phyloP scores from a whole-genome alignment of 176 grass and related monocot genomes.

The Carex littledalei region DNA sequence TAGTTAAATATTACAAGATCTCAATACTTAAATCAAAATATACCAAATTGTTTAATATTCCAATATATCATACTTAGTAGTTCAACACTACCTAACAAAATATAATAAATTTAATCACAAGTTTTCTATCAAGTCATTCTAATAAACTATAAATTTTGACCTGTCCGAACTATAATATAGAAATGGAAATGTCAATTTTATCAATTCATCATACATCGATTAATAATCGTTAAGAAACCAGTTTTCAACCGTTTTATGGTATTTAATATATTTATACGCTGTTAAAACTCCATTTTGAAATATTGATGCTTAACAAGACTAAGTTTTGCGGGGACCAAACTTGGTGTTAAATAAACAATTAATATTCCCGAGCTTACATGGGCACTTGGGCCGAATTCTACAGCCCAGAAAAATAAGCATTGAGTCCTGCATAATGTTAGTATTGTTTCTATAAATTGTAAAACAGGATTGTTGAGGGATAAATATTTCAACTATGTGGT shows the following conservation, averaged over 20 bases:
- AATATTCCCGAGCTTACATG: neutral
- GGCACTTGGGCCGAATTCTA: neutral
- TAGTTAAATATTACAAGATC: neutral
- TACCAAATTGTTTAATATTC: neutral
- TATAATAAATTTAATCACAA: neutral
- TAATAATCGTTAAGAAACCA: neutral
- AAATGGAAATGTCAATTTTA: neutral
- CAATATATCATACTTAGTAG: neutral
- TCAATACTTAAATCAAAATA: neutral
- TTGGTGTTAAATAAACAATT: neutral
- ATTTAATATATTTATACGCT: neutral
- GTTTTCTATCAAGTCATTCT: neutral
- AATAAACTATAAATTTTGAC: neutral
- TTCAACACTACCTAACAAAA: neutral
- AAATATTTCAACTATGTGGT: no score
- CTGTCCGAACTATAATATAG: neutral
- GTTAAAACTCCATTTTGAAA: no score
- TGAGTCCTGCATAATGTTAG: neutral
- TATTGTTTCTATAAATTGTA: neutral
- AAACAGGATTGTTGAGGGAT: no score
- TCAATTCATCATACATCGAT: neutral
- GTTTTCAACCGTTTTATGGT: neutral
- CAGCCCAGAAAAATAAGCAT: neutral
- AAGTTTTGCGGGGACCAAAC: neutral
- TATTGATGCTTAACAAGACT: neutral